Evolutionary conservation across 2,329 filamentous ascomycete species (phyloP), one percentile per base, ranked within the genome.

Genomic region (Aspergillus glaucus): DNA sequence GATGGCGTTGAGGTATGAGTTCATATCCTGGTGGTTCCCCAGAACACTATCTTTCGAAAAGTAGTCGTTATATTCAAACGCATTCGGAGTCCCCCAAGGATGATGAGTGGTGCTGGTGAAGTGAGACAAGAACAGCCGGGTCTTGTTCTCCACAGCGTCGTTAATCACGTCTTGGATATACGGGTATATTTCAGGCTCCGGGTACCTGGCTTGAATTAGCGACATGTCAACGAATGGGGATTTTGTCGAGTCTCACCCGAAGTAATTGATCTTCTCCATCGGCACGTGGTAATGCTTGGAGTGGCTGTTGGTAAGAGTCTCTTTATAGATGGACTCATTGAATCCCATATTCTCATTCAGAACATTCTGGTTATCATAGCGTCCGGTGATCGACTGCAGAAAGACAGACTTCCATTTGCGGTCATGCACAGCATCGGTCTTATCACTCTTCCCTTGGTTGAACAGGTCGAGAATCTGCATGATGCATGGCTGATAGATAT

Each of bases 181-280:
- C 4, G 68, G 69, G 50, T 66, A 63, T 1, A 71, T 57, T 47
- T 69, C 69, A 2, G 60, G 56, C 52, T 75, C 72, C 1, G 70
- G 54, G 44, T 59, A 65, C 24, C 61, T 64, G 30, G 17, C 15
- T 6, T 8, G n/a, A 32, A 24, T 49, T 24, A 56, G 50, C 19
- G 12, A 46, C 19, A 46, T 15, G 8, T n/a, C 22, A n/a, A 42
- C 44, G 47, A 12, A 41, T 53, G 32, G 4, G 3, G 24, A n/a
- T 14, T 34, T 47, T 21, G 45, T 7, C 5, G n/a, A 17, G 19
- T 37, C 61, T 45, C 52, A 73, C 50, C 72, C 72, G 54, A 74
- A 75, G 50, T 75, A 75, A 51, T 75, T 75, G 49, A 66, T 56
- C 46, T 65, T 60, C 39, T 56, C 46, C 55, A 50, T 62, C 45